phyloP scores from a whole-genome alignment of 768 basidiomycete genomes.

The Podaxis sp. region DNA sequence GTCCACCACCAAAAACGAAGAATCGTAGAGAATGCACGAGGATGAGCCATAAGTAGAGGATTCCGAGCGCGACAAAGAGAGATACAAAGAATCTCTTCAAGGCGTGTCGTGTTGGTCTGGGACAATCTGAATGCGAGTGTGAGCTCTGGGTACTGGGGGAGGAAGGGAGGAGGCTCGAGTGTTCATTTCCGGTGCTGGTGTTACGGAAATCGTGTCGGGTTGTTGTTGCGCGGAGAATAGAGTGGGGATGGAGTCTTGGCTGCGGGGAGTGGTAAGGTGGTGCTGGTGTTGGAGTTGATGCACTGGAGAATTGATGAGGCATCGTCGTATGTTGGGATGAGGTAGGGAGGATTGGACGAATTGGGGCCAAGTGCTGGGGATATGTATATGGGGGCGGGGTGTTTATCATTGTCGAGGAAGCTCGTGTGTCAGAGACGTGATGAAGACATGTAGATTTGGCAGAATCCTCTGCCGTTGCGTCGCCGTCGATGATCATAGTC shows the following conservation, averaged over 20 bases:
- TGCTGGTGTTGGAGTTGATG: neutral
- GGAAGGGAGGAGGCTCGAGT: neutral
- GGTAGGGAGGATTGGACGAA: too few species aligned
- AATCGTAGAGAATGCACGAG: neutral
- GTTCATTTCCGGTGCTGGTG: neutral
- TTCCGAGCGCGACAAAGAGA: conserved; percentile 2
- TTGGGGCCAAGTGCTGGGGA: too few species aligned
- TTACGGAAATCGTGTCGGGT: neutral
- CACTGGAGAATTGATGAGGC: neutral
- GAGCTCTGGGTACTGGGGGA: neutral
- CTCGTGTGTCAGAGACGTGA: neutral
- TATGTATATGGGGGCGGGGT: too few species aligned
- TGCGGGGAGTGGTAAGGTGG: neutral
- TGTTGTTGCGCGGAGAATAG: neutral
- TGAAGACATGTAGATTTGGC: neutral
- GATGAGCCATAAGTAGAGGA: conserved; percentile 7
- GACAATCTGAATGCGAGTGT: neutral
- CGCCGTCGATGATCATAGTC: neutral
- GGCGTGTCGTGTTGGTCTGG: neutral
- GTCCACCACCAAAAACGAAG: neutral
- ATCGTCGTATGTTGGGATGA: neutral
- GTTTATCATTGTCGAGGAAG: neutral
- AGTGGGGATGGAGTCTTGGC: neutral
- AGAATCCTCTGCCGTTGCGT: neutral
- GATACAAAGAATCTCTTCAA: neutral